These are phyloP conservation scores for Dactylonectria estremocensis DNA, from an alignment of 2,329 filamentous ascomycete genomes.

Conservation along the genomic window DNA sequence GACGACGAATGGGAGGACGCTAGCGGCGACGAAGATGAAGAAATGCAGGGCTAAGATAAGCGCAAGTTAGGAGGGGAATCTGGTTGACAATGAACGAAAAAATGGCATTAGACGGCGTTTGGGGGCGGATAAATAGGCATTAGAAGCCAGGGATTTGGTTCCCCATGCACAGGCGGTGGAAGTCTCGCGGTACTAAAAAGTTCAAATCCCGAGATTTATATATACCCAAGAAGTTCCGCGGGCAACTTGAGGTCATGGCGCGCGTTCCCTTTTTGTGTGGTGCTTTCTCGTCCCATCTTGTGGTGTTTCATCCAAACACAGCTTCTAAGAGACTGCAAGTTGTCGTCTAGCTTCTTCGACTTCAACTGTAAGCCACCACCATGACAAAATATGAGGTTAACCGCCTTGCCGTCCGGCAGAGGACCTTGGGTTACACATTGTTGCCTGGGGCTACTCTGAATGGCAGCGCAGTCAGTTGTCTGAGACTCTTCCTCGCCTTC, in stretches of 20 bases:
- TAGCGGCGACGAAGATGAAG: constrained; percentile 69
- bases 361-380: too few relatives aligned
- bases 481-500: too few relatives aligned
- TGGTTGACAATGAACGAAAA: constrained; percentile 23
- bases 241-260: constrained; percentile 11
- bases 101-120: constrained; percentile 44
- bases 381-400: too few relatives aligned
- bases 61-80: constrained; percentile 38
- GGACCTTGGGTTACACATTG: too few relatives aligned
- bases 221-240: constrained; percentile 33
- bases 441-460: too few relatives aligned
- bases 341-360: too few relatives aligned
- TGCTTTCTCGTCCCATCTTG: constrained; percentile 9
- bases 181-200: constrained; percentile 34
- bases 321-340: too few relatives aligned
- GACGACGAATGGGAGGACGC: constrained; percentile 71
- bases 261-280: constrained; percentile 1
- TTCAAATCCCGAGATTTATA: constrained; percentile 40
- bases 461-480: too few relatives aligned
- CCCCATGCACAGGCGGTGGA: constrained; percentile 39
- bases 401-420: too few relatives aligned
- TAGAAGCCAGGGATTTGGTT: constrained; percentile 37
- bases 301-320: constrained; percentile 9
- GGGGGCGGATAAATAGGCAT: constrained; percentile 39
- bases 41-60: constrained; percentile 64